Evolutionary conservation across 2,329 filamentous ascomycete species (phyloP), one percentile per base, ranked within the genome.

Genomic region (Emmonsiellopsis sp.): DNA sequence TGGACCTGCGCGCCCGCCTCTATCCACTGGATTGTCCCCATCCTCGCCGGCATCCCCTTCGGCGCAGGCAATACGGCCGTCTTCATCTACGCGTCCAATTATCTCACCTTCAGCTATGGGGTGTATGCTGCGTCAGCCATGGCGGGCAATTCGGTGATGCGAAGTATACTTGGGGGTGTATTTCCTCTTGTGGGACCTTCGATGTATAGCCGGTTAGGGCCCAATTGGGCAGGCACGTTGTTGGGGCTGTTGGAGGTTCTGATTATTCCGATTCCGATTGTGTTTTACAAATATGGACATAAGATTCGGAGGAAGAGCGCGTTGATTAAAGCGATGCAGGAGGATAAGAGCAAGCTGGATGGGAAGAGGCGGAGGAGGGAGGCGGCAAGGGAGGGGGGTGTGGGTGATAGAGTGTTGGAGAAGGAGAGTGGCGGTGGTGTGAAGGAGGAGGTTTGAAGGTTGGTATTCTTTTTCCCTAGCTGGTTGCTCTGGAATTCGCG

Each of bases 31-130:
- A 83, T 89, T n/a, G 76, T 82, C 17, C 86, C 88, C 1, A 85
- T 94, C 48, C 73, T 87, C 0, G 88, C 88, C 1, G 88, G 88
- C 0, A 79, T 94, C 5, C 86, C 85, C 0, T 94, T 93, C 61
- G 88, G 88, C 8, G 77, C 80, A 0, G 88, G 88, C 0, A 93
- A 92, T 62, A 84, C 81, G 7, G 77, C 83, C 2, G 82, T 87
- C 39, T 94, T 94, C 71, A 91, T 94, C 63, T 93, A 94, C 63
- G 81, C 84, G 0, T 81, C 79, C 5, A 93, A 89, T 62, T 95
- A 94, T 65, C 73, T 95, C 3, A 87, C 88, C 0, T 79, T 85
- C 47, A 82, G 83, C 6, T 94, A 94, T 60, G 85, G 85, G 3
- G 86, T 93, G 60, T 94, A 90, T 64, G 84, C 88, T 1, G 88